These are phyloP conservation scores for Gentiana straminea DNA, from an alignment of 257 asterid genomes.

Conservation along the genomic window DNA sequence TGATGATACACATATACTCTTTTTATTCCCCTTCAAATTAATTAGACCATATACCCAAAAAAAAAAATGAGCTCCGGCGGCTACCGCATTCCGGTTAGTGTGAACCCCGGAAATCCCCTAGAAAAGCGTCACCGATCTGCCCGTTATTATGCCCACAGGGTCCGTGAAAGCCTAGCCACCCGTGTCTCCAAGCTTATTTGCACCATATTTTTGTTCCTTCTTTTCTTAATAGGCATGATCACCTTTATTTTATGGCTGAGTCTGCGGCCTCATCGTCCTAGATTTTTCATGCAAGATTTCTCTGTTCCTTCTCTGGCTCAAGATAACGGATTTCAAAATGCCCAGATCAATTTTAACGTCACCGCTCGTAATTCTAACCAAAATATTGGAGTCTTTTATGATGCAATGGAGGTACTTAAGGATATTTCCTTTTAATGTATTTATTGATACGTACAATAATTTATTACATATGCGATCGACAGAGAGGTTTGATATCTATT, in stretches of 20 bases:
- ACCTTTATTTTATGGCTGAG: constrained; percentile 81
- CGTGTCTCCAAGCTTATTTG: constrained; percentile 65
- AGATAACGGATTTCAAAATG: constrained; percentile 25
- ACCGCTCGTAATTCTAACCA: constrained; percentile 63
- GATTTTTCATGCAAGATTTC: constrained; percentile 50
- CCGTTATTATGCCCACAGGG: constrained; percentile 71
- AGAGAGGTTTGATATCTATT: too few species aligned
- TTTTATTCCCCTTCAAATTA: not conserved
- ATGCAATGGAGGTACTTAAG: constrained; percentile 26
- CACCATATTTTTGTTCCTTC: constrained; percentile 43
- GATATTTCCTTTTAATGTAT: too few species aligned
- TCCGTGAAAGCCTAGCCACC: constrained; percentile 67
- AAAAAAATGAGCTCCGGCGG: constrained; percentile 20
- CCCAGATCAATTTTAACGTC: constrained; percentile 44
- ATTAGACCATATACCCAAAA: not conserved
- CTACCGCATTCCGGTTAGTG: constrained; percentile 24
- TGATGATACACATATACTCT: too few species aligned
- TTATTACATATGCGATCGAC: too few species aligned
- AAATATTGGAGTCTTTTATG: constrained; percentile 52
- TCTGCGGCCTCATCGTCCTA: constrained; percentile 84
- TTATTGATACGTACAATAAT: too few species aligned
- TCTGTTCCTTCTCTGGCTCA: constrained; percentile 42
- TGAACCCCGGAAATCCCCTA: constrained; percentile 21
- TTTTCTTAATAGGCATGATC: constrained; percentile 51
- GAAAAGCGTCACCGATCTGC: constrained; percentile 58